These are phyloP conservation scores for Eucalyptus brandiana DNA, from an alignment of 345 rosid species.

Conservation along the genomic window DNA sequence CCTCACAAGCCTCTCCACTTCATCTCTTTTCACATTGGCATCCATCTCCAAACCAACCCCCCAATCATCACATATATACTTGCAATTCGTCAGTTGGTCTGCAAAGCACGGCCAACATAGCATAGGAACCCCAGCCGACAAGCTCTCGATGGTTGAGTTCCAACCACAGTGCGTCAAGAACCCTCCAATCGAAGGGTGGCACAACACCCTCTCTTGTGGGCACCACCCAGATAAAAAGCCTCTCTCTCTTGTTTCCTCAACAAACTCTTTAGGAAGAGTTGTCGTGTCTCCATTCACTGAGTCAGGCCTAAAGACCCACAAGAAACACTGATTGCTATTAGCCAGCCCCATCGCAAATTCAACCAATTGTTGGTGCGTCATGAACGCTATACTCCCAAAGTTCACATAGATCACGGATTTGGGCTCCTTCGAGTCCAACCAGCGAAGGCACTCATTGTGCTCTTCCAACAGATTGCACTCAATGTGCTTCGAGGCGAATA, in stretches of 20 bases:
- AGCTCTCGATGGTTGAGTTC: slow-evolving; percentile 12
- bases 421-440: neutral
- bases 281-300: neutral
- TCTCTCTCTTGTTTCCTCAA: neutral
- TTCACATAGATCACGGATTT: neutral
- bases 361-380: neutral
- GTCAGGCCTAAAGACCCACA: slow-evolving; percentile 6
- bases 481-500: neutral
- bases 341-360: slow-evolving; percentile 8
- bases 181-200: slow-evolving; percentile 1
- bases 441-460: neutral
- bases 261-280: neutral
- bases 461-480: neutral
- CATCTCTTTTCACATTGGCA: slow-evolving; percentile 13
- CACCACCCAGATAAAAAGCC: slow-evolving; percentile 1
- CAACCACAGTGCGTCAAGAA: slow-evolving; percentile 8
- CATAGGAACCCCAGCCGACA: neutral
- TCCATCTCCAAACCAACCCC: slow-evolving; percentile 6
- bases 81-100: slow-evolving; percentile 3
- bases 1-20: neutral
- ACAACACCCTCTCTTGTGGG: slow-evolving; percentile 4
- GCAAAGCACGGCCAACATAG: slow-evolving; percentile 7
- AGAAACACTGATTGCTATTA: neutral
- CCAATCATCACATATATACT: slow-evolving; percentile 20
- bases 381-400: neutral